Conservation (phyloP, 805 yeast species). For the Pichia exigua region DNA sequence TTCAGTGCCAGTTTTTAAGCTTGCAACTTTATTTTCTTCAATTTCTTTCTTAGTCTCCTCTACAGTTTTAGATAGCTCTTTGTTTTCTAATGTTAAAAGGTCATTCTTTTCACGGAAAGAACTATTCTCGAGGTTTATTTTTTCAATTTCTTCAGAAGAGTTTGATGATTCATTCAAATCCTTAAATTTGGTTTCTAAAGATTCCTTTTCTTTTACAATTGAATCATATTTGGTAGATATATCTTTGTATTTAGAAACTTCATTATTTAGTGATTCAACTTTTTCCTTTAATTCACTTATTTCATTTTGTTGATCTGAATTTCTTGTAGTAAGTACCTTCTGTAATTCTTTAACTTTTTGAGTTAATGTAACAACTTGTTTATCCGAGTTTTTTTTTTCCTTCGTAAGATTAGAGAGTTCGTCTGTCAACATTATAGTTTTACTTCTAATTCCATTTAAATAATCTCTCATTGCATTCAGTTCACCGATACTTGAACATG, state of each 20-base stretch:
- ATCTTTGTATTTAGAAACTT: background rate
- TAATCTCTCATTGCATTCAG: constrained; percentile 63
- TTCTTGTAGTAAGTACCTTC: constrained; percentile 23
- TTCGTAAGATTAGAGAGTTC: constrained; percentile 51
- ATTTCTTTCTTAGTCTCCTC: background rate
- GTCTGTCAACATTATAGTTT: constrained; percentile 49
- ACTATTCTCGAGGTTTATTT: background rate
- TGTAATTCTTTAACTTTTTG: constrained; percentile 12
- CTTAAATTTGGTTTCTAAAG: constrained; percentile 9
- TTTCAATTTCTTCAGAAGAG: background rate
- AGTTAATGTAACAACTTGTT: constrained; percentile 8
- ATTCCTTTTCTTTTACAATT: background rate
- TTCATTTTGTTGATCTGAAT: constrained; percentile 19
- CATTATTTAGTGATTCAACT: background rate
- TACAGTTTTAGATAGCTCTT: background rate
- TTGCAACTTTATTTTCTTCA: background rate
- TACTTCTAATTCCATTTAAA: constrained; percentile 52
- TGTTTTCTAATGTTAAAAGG: background rate
- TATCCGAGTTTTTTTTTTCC: constrained; percentile 13
- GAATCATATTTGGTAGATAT: background rate
- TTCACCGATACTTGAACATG: constrained; percentile 67
- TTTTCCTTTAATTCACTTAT: constrained; percentile 4
- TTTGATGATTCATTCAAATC: background rate
- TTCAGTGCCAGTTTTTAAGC: background rate
- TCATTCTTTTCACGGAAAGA: constrained; percentile 3